Base-by-base conservation (phyloP, 106 monocot species). In the Iris macrosiphon region DNA sequence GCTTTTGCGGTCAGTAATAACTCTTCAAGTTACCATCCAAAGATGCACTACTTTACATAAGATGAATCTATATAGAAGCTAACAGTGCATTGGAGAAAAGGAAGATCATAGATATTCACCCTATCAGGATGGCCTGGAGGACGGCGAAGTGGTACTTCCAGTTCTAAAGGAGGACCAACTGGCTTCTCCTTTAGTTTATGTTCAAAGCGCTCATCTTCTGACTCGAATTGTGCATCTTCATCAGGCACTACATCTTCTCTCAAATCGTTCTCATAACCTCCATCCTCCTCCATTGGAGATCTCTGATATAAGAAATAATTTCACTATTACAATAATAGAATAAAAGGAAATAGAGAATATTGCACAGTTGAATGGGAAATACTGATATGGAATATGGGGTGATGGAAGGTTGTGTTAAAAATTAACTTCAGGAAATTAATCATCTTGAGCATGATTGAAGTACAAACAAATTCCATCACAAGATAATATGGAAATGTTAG, bases 201-300 rank as follows among this genome's bases (percentile, higher is more conserved):
- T 40, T 86, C 85, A 62, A 82, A 30, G 23, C 80, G 82, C 40
- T 90, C 96, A 66, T 96, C 90, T 63, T 94, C 88, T 53, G 82
- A 96, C 52, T 74, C 89, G 67, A 77, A 82, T 1, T 64, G 76
- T 7, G 37, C 71, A 69, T 82, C 85, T 74, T 96, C 90, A 70
- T 96, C 96, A 33, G 72, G 86, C 30, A 95, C 79, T 14, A 90
- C 59, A 64, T 90, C 96, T 60, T 96, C 96, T 52, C 62, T 75
- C 50, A 96, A 45, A 56, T 64, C 71, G 57, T 79, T 85, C 23
- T 81, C 79, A 51, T 78, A 84, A 15, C 38, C 57, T 13, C 65
- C 81, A 70, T 82, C 78, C 23, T 85, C 89, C 27, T 81, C 90
- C 50, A 61, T 48, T n/a, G 79, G 82, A 58, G 89, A 89, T 71